Conservation (phyloP, 805 yeast genomes). For the Myxozyma mucilagina region DNA sequence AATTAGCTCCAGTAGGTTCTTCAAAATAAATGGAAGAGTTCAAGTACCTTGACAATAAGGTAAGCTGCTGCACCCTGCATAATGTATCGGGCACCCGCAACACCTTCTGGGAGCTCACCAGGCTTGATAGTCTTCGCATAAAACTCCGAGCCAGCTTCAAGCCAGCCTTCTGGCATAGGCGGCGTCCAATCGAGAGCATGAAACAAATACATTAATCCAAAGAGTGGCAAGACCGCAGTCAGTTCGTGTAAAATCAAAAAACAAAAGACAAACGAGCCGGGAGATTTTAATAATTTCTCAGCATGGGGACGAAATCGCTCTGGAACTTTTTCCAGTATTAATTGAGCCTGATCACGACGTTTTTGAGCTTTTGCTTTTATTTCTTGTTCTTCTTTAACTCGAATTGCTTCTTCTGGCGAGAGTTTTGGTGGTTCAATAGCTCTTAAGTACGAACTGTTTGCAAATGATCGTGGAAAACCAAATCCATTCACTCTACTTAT, state of each 20-base stretch:
- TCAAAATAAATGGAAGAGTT: neutral
- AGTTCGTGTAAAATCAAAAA: conserved; percentile 71
- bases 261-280: conserved; percentile 60
- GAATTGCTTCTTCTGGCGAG: conserved; percentile 7
- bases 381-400: neutral
- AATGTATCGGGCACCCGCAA: conserved; percentile 56
- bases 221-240: conserved; percentile 69
- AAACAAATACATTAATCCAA: conserved; percentile 66
- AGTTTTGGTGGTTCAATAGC: conserved; percentile 21
- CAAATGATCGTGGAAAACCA: neutral
- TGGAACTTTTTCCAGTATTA: conserved; percentile 44
- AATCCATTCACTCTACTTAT: too few species aligned
- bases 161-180: conserved; percentile 55
- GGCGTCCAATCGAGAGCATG: conserved; percentile 59
- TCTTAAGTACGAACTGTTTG: neutral
- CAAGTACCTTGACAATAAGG: conserved; percentile 56
- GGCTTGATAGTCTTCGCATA: conserved; percentile 54
- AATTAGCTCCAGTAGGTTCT: neutral
- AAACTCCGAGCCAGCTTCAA: conserved; percentile 58
- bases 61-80: conserved; percentile 77
- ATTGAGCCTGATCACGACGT: neutral
- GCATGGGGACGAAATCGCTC: conserved; percentile 53
- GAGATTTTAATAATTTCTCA: conserved; percentile 52
- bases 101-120: conserved; percentile 31
- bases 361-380: neutral